phyloP scores from a whole-genome alignment of 192 early-diverging fungal genomes.

The Endogone sp. region DNA sequence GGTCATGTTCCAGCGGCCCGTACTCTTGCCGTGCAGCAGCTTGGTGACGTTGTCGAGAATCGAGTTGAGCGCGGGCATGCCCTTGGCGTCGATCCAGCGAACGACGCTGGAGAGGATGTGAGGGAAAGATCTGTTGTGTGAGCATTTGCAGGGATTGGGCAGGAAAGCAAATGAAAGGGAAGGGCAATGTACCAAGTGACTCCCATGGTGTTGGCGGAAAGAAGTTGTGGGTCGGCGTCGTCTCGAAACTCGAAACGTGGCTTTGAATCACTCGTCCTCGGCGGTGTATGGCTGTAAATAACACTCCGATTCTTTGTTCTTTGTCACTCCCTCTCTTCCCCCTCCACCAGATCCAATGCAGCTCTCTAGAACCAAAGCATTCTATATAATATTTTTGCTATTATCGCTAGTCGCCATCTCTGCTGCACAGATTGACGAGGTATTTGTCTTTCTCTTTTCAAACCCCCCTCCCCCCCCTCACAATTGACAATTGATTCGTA shows the following conservation, averaged over 20 bases:
- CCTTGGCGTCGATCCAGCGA: slow-evolving; percentile 38
- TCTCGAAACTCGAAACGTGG: too few relatives aligned
- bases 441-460: too few relatives aligned
- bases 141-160: not conserved
- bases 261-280: too few relatives aligned
- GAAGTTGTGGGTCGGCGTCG: too few relatives aligned
- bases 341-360: too few relatives aligned
- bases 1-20: slow-evolving; percentile 29
- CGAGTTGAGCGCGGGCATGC: slow-evolving; percentile 31
- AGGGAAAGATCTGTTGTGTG: not conserved
- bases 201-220: not conserved
- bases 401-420: not conserved
- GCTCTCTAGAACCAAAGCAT: not conserved
- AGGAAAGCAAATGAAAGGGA: not conserved
- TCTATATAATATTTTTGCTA: not conserved
- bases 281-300: too few relatives aligned
- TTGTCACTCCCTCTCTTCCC: too few relatives aligned
- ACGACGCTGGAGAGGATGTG: slow-evolving; percentile 21
- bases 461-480: too few relatives aligned
- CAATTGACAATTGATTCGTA: too few relatives aligned
- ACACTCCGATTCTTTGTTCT: too few relatives aligned
- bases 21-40: slow-evolving; percentile 30
- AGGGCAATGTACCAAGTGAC: not conserved
- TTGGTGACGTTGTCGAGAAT: slow-evolving; percentile 35
- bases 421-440: not conserved